phyloP scores from a whole-genome alignment of 208 protist species.

The Endotrypanum monterogeii region DNA sequence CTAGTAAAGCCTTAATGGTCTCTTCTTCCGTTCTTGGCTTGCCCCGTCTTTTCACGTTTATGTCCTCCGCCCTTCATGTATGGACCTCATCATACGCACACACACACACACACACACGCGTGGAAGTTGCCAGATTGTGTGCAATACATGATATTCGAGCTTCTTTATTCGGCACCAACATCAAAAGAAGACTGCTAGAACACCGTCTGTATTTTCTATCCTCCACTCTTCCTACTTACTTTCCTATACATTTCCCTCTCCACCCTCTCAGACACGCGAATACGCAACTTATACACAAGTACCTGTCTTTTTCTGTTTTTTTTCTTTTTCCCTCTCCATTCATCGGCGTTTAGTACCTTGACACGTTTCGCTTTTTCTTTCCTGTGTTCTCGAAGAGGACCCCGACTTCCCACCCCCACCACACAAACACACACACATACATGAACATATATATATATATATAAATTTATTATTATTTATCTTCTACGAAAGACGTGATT shows the following conservation, averaged over 20 bases:
- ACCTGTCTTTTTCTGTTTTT: not conserved
- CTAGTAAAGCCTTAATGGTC: not conserved
- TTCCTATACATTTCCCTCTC: not conserved
- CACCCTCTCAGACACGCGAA: not conserved
- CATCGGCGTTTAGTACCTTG: no score
- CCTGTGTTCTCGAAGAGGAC: not conserved
- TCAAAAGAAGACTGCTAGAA: not conserved
- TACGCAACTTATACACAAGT: no score
- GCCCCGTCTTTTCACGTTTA: not conserved
- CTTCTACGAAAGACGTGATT: not conserved
- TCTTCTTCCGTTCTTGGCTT: not conserved
- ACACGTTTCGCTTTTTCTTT: no score
- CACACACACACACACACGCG: not conserved
- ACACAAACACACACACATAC: not conserved
- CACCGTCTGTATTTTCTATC: not conserved
- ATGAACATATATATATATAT: not conserved
- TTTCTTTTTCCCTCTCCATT: not conserved
- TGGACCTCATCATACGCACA: no score
- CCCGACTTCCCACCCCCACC: not conserved
- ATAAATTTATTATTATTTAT: no score
- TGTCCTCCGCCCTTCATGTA: no score
- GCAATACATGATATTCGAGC: not conserved
- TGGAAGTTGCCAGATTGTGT: not conserved
- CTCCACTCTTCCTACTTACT: not conserved
- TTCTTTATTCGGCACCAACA: not conserved